Percentiles rank a stretch among this genome's conserved stretches.
phyloP scores from a whole-genome alignment of 2,329 filamentous ascomycete genomes.

The Graphiopsis chlorocephala region DNA sequence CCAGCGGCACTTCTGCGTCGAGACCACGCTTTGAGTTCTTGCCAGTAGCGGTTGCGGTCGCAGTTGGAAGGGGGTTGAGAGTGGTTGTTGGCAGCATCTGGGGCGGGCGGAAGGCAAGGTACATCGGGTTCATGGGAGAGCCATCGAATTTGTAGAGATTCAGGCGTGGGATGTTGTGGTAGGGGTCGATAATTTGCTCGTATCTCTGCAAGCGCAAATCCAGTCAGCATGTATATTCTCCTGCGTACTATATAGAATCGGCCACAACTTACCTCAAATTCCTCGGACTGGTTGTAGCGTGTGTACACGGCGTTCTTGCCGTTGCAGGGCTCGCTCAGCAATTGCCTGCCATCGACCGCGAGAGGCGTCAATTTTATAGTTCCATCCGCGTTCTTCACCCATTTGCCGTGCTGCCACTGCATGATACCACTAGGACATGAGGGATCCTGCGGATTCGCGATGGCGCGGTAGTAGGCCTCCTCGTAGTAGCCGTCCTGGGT shows the following conservation, averaged over 20 bases:
- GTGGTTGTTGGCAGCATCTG: constrained; percentile 69
- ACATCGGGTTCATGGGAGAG: constrained; percentile 65
- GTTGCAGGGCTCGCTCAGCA: constrained; percentile 64
- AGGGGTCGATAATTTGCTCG: constrained; percentile 54
- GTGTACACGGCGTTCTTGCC: constrained; percentile 57
- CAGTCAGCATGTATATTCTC: background rate
- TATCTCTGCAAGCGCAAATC: constrained; percentile 37
- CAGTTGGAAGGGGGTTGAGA: constrained; percentile 61
- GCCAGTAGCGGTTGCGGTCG: constrained; percentile 35
- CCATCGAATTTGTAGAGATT: constrained; percentile 65
- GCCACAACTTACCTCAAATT: constrained; percentile 54
- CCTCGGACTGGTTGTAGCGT: constrained; percentile 64
- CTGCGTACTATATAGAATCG: background rate
- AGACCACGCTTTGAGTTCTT: constrained; percentile 30
- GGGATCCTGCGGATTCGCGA: constrained; percentile 56
- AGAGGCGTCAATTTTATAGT: constrained; percentile 61
- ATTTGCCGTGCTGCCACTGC: constrained; percentile 67
- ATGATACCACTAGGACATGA: constrained; percentile 39
- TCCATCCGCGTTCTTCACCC: constrained; percentile 55
- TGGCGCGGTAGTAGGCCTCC: constrained; percentile 66
- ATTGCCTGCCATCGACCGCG: constrained; percentile 64
- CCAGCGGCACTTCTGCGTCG: constrained; percentile 37
- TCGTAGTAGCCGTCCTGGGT: constrained; percentile 66
- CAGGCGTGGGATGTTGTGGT: constrained; percentile 61
- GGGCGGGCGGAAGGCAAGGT: constrained; percentile 60